Evolutionary conservation across 345 rosid species (phyloP), one percentile per base, ranked within the genome.

Genomic region (Lepidium didymum): DNA sequence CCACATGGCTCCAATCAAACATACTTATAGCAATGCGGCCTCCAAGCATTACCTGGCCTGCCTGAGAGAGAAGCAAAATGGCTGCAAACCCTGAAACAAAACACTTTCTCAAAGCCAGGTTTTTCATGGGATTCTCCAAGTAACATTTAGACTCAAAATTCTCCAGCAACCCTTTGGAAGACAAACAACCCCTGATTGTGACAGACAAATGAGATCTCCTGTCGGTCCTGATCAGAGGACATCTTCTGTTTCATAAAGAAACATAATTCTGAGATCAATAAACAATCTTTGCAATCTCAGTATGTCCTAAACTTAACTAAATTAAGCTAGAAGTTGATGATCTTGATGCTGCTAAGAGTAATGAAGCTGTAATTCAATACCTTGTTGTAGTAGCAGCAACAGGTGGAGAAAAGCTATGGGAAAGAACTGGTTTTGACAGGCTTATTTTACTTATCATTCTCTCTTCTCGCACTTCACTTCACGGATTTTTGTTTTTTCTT

Each of bases 1-100:
- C 5, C 3, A 10, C 23, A 23, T 11, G 53, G 8, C 5, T 29
- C 14, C 40, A 69, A 21, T 41, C 4, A 0, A 5, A 14, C 23
- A 45, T 35, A 23, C 2, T 46, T 45, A 53, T 29, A 0, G 36
- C 11, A 60, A 43, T 23, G 31, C 10, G 1, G 7, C 35, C 34
- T 54, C 21, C 5, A 44, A 1, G 33, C 46, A 29, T 29, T 34
- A 87, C 98, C 96, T 85, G 87, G 63, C 75, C 70, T 38, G 86
- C 41, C 56, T 83, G 96, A 55, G 90, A 85, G 45, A 88, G 70
- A 56, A 83, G 58, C 38, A 90, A 31, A 53, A 90, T 61, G 13
- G 92, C 82, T 55, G 96, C 87, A 68, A 92, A 19, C 4, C 96
- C 90, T 15, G 96, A 76, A 27, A 85, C 62, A 7, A 79, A 46